Evolutionary conservation across 106 monocot species (phyloP), one percentile per base, ranked within the genome.

Genomic region (Triglochin maritima): DNA sequence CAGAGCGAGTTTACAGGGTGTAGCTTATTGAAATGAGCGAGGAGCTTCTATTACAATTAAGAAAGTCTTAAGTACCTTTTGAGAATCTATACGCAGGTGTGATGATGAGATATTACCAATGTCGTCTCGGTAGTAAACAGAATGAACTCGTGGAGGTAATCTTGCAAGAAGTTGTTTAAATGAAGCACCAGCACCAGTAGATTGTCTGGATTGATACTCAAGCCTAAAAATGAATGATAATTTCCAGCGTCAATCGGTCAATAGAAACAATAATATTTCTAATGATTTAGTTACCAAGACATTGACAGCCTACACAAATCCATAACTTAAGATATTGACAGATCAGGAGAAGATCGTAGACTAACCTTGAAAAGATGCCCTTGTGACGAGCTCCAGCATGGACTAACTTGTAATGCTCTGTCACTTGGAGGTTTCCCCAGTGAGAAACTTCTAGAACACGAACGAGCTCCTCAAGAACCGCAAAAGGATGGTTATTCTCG

Each of bases 81-180:
- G 82, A 45, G 72, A 74, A 79, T 67, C 74, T 57, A 15, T 67
- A 4, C 82, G 87, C 76, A 92, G 67, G 69, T 84, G 91, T 46
- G 91, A 92, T 70, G 91, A 69, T 42, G 91, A 92, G 67, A 92
- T 77, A 69, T 92, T 92, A 3, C 91, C 91, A 56, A 92, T 92
- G 49, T 80, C 82, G 58, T 92, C 91, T 46, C 87, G 68, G 67
- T 92, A 92, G 49, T 92, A 92, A 9, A 92, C 92, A 45, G 92
- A 92, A 67, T 87, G 85, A 68, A 85, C 85, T 60, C 81, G 78
- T 64, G 92, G 92, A 13, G 92, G 92, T 45, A 92, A 46, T 61
- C 47, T 80, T 53, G 82, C 87, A 79, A 92, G 80, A 72, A 92
- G 85, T 74, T 83, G 62, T 76, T 73, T 84, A 76, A 92, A 85